Conservation (phyloP, 495 filamentous ascomycete species). For the Neurospora africana region DNA sequence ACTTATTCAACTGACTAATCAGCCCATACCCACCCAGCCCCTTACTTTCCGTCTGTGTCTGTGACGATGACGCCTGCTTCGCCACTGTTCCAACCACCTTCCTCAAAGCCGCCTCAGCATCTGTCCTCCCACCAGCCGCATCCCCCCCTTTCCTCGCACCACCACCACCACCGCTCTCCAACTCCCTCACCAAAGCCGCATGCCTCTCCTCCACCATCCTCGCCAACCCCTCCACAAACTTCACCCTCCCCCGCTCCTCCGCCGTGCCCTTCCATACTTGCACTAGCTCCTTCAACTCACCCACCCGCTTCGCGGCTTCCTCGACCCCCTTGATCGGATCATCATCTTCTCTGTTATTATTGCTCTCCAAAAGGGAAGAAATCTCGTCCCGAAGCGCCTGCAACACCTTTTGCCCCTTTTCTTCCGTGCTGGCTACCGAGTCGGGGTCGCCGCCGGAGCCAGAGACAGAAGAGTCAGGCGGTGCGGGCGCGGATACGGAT, state of each 20-base stretch:
- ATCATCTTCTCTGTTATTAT: conserved; percentile 24
- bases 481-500: conserved; percentile 66
- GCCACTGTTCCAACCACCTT: conserved; percentile 4
- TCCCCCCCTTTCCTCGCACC: conserved; percentile 7
- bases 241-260: conserved; percentile 75
- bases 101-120: conserved; percentile 6
- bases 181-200: conserved; percentile 43
- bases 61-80: conserved; percentile 7
- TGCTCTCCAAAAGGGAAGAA: conserved; percentile 40
- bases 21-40: conserved; percentile 57
- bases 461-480: conserved; percentile 23
- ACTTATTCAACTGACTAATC: conserved; percentile 67
- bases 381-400: conserved; percentile 64
- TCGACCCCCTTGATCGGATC: conserved; percentile 49
- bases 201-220: conserved; percentile 49
- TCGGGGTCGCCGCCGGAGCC: neutral
- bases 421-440: conserved; percentile 52
- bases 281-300: conserved; percentile 59
- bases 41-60: conserved; percentile 17
- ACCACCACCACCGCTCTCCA: conserved; percentile 22
- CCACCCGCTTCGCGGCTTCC: conserved; percentile 59
- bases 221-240: conserved; percentile 70
- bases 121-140: neutral
- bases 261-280: conserved; percentile 87
- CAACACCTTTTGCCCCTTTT: conserved; percentile 66